Conservation (phyloP, 306 rosid species). For the Citrullus amarus region DNA sequence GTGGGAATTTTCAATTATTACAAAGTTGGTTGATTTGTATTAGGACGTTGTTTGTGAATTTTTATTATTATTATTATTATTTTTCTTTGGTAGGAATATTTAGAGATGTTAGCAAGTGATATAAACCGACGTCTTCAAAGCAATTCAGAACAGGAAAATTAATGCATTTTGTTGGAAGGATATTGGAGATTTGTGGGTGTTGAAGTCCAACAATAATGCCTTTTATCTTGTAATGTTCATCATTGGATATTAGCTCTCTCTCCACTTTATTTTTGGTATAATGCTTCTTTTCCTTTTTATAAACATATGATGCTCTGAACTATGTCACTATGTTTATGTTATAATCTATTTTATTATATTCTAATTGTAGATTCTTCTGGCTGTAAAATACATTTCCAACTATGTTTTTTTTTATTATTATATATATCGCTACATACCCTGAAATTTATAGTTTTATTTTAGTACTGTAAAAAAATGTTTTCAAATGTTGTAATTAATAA, state of each 20-base stretch:
- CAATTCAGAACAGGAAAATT: slow-evolving; percentile 24
- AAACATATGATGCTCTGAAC: neutral
- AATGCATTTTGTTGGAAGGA: neutral
- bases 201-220: neutral
- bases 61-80: no score
- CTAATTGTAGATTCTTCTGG: neutral
- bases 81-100: slow-evolving; percentile 47
- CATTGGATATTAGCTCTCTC: neutral
- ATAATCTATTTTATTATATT: neutral
- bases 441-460: no score
- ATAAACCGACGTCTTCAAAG: slow-evolving; percentile 28
- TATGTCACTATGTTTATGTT: neutral
- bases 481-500: no score
- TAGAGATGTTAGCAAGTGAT: slow-evolving; percentile 49
- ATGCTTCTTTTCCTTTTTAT: neutral
- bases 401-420: no score
- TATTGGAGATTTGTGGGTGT: neutral
- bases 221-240: neutral
- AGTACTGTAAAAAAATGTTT: no score
- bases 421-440: no score
- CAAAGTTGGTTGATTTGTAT: no score
- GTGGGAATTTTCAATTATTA: no score
- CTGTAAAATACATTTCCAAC: neutral
- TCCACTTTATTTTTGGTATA: neutral
- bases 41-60: no score